Evolutionary conservation across 1,284 basidiomycete genomes (phyloP), one percentile per base, ranked within the genome.

Genomic region (Puccinia hordei): DNA sequence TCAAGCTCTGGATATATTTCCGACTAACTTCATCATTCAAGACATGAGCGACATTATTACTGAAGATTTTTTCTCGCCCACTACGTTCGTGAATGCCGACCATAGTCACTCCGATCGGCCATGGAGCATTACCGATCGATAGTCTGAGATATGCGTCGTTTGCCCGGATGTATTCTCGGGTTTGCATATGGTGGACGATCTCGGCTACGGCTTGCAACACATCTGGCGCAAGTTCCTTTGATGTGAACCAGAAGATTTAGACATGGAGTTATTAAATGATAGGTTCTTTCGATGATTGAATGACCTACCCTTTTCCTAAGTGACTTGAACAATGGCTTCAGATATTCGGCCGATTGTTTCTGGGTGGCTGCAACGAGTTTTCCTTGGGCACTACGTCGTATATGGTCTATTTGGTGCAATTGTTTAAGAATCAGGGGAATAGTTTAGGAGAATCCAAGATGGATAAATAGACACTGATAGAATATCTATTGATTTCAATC

Each of bases 71-170:
- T 86, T 98, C 95, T 83, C 95, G 90, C 0, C 95, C 95, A 0
- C 93, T 95, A 85, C 97, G 92, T 86, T 97, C 96, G 87, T 99
- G 97, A 82, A 99, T 98, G 87, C 93, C 94, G 87, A 98, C 96
- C 92, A 96, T 96, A 81, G 97, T 99, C 6, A 99, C 97, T 77
- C 97, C 97, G 84, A 99, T 98, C 0, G 97, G 97, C 97, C 97
- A 99, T 0, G 97, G 95, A 0, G 97, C 96, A 85, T 98, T 99
- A 22, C 97, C 97, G 82, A 99, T 99, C 4, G 93, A 95, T 46
- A 99, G 88, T 33, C 96, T 92, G 22, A 99, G 90, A 86, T 99
- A 99, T 0, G 95, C 92, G 85, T 99, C 97, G 84, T 99, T 99
- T 0, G 97, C 97, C 81, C 89, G 90, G 84, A 97, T 92, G 84